These are phyloP conservation scores for Penicillium atrosanguineum DNA, from an alignment of 495 filamentous ascomycete genomes.

Conservation along the genomic window DNA sequence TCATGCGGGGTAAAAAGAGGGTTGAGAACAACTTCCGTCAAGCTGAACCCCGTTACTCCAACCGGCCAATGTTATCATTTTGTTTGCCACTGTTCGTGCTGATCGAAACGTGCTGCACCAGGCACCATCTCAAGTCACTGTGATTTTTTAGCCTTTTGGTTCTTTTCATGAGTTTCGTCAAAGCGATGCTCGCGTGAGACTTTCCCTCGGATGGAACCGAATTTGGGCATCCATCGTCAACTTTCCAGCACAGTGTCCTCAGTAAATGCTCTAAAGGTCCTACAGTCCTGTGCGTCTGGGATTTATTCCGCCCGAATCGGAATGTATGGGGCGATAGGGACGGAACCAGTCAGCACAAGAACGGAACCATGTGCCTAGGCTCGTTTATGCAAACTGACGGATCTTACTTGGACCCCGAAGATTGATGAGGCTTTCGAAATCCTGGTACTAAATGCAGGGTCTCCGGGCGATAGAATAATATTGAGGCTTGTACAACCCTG, in stretches of 20 bases:
- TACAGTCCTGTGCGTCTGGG: too few relatives aligned
- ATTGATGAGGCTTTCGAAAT: too few relatives aligned
- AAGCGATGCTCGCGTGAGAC: background rate
- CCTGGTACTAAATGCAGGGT: background rate
- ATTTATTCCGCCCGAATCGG: too few relatives aligned
- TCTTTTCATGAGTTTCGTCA: background rate
- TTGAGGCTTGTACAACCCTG: background rate
- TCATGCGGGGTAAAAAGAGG: conserved; percentile 1
- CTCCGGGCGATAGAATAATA: background rate
- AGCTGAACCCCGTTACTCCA: background rate
- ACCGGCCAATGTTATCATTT: background rate
- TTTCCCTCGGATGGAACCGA: background rate
- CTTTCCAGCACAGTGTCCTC: too few relatives aligned
- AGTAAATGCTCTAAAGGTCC: too few relatives aligned
- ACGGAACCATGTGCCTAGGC: background rate
- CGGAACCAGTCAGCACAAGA: background rate
- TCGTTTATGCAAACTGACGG: too few relatives aligned
- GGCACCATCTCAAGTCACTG: background rate
- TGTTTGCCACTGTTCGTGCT: background rate
- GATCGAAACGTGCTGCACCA: conserved; percentile 7
- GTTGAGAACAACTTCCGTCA: background rate
- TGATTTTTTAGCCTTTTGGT: background rate
- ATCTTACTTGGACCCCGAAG: too few relatives aligned
- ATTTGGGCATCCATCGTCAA: background rate
- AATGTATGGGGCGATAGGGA: background rate